phyloP scores from a whole-genome alignment of 148 eudicot species.

The Beta vulgaris region DNA sequence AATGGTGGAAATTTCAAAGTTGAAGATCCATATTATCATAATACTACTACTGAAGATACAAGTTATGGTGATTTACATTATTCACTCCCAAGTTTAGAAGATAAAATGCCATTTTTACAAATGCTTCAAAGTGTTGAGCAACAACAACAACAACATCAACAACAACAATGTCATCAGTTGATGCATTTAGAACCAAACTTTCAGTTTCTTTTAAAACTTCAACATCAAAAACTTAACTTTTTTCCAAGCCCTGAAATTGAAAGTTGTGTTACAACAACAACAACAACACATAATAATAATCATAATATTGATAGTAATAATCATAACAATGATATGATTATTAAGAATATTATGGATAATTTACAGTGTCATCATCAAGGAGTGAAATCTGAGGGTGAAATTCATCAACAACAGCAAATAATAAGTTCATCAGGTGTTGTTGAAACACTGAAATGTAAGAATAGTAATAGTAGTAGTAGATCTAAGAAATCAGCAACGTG shows the following conservation, averaged over 20 bases:
- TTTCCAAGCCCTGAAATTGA: constrained; percentile 26
- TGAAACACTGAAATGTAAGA: neutral
- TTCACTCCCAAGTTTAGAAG: constrained; percentile 30
- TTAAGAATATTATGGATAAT: constrained; percentile 16
- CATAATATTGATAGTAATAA: neutral
- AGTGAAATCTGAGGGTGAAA: constrained; percentile 26
- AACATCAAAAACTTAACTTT: constrained; percentile 28
- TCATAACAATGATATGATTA: neutral
- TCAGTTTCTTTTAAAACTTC: constrained; percentile 38
- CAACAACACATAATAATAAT: neutral
- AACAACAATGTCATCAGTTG: neutral
- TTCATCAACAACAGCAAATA: too few species aligned
- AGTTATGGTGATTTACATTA: neutral
- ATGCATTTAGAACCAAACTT: constrained; percentile 38
- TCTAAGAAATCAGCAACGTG: constrained; percentile 16
- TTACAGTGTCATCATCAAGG: too few species aligned
- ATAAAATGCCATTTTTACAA: constrained; percentile 46
- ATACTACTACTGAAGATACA: constrained; percentile 5
- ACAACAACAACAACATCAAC: constrained; percentile 5
- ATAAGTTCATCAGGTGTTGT: too few species aligned
- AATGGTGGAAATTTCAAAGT: constrained; percentile 11
- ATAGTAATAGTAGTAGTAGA: neutral
- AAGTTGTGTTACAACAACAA: constrained; percentile 18
- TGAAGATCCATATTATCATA: constrained; percentile 27
- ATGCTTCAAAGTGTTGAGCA: constrained; percentile 40